These are phyloP conservation scores for Nevesoporus exiguus DNA, from an alignment of 768 basidiomycete genomes.

Conservation along the genomic window DNA sequence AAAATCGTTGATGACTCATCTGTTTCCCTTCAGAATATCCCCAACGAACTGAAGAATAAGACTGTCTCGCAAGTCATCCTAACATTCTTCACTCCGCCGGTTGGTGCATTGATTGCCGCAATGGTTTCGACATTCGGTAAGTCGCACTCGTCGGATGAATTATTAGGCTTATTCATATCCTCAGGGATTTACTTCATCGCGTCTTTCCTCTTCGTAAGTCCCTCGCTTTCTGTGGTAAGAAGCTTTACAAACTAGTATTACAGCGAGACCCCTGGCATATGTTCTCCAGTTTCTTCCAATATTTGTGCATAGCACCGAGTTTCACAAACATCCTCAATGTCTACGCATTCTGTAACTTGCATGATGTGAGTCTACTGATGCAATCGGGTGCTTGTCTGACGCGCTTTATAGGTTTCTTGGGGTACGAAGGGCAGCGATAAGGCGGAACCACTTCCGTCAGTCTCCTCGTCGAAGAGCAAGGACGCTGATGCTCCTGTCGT, in stretches of 20 bases:
- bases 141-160: conserved; percentile 11
- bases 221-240: not conserved
- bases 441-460: conserved; percentile 85
- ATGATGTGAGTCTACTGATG: conserved; percentile 55
- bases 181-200: conserved; percentile 76
- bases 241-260: conserved; percentile 5
- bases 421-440: conserved; percentile 96
- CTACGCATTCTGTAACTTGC: conserved; percentile 96
- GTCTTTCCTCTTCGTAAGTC: conserved; percentile 80
- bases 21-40: conserved; percentile 44
- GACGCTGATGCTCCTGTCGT: conserved; percentile 75
- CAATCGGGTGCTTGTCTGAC: not conserved
- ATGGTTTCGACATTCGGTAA: conserved; percentile 84
- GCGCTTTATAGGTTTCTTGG: conserved; percentile 67
- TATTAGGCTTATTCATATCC: conserved; percentile 7
- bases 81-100: conserved; percentile 69
- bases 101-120: conserved; percentile 81
- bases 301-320: conserved; percentile 84
- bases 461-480: conserved; percentile 80
- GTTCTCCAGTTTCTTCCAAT: conserved; percentile 91
- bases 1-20: not conserved
- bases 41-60: conserved; percentile 46
- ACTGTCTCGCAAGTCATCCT: conserved; percentile 46
- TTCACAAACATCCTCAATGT: conserved; percentile 96
- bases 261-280: conserved; percentile 98